phyloP scores from a whole-genome alignment of 768 basidiomycete species.

The Rhizopogon roseolus region DNA sequence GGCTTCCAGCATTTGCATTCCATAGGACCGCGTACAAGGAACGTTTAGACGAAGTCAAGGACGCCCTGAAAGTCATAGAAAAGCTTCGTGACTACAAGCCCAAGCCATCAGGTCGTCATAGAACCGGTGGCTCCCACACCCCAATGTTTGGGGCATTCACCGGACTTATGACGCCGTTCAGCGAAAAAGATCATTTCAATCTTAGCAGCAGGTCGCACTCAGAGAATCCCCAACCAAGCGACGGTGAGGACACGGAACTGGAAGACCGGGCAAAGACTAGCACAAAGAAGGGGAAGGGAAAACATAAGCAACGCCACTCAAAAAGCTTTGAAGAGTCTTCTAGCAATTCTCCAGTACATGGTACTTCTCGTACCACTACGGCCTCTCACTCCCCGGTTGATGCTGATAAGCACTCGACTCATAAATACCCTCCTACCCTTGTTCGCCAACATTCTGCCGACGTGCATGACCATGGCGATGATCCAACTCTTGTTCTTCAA shows the following conservation, averaged over 20 bases:
- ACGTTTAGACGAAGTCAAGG: constrained; percentile 53
- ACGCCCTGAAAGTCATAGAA: constrained; percentile 57
- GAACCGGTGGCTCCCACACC: constrained; percentile 37
- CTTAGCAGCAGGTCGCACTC: constrained; percentile 26
- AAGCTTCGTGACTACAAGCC: constrained; percentile 64
- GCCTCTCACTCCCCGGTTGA: constrained; percentile 1
- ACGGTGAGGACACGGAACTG: constrained; percentile 26
- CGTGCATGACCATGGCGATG: constrained; percentile 26
- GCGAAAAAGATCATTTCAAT: constrained; percentile 44
- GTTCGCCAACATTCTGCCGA: constrained; percentile 12
- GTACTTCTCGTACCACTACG: not conserved
- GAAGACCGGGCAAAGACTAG: constrained; percentile 12
- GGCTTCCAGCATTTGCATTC: constrained; percentile 56
- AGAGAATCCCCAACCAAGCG: constrained; percentile 17
- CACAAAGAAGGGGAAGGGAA: constrained; percentile 24
- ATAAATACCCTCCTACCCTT: constrained; percentile 37
- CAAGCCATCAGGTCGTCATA: constrained; percentile 16
- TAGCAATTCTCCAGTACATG: constrained; percentile 3
- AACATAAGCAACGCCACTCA: constrained; percentile 10
- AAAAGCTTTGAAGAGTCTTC: constrained; percentile 7
- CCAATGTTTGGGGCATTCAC: constrained; percentile 33
- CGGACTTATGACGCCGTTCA: constrained; percentile 27
- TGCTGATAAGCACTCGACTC: constrained; percentile 7
- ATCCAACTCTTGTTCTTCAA: constrained; percentile 37
- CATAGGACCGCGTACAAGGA: constrained; percentile 76